These are phyloP conservation scores for Phytophthora fragariaefolia DNA, from an alignment of 352 stramenopile species.

Conservation along the genomic window DNA sequence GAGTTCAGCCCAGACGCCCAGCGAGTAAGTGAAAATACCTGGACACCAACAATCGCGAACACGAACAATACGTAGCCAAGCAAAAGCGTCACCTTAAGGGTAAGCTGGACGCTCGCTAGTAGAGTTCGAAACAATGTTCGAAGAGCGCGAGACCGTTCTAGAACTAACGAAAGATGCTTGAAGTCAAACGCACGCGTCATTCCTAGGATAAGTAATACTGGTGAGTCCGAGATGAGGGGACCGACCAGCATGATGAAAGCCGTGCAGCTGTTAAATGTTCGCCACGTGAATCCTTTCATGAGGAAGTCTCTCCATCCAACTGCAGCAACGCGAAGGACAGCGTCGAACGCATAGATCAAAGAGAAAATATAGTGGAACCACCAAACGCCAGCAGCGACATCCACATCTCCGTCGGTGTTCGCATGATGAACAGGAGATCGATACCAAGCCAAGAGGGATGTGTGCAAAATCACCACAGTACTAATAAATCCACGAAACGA, in stretches of 20 bases:
- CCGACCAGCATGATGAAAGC: constrained; percentile 83
- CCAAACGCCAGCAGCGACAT: constrained; percentile 55
- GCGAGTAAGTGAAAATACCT: constrained; percentile 82
- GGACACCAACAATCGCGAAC: constrained; percentile 83
- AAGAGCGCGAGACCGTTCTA: constrained; percentile 74
- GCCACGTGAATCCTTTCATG: constrained; percentile 86
- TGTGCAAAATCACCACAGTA: constrained; percentile 69
- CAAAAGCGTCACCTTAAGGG: constrained; percentile 82
- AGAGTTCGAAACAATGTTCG: constrained; percentile 81
- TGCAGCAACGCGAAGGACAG: constrained; percentile 68
- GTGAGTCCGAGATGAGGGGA: constrained; percentile 62
- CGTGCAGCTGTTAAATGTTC: constrained; percentile 74
- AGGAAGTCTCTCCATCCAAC: constrained; percentile 85
- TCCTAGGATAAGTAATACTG: constrained; percentile 73
- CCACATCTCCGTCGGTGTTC: constrained; percentile 41
- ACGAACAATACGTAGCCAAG: constrained; percentile 85
- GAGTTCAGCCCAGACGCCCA: constrained; percentile 79
- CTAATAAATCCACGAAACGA: constrained; percentile 72
- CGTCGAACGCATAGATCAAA: constrained; percentile 78
- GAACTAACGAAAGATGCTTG: constrained; percentile 80
- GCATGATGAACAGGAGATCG: constrained; percentile 59
- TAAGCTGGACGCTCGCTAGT: constrained; percentile 65
- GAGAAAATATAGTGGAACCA: constrained; percentile 85
- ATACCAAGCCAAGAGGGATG: constrained; percentile 75
- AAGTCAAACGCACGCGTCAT: constrained; percentile 86